These are phyloP conservation scores for Exophiala xenobiotica DNA, from an alignment of 2,329 filamentous ascomycete genomes.

Conservation along the genomic window DNA sequence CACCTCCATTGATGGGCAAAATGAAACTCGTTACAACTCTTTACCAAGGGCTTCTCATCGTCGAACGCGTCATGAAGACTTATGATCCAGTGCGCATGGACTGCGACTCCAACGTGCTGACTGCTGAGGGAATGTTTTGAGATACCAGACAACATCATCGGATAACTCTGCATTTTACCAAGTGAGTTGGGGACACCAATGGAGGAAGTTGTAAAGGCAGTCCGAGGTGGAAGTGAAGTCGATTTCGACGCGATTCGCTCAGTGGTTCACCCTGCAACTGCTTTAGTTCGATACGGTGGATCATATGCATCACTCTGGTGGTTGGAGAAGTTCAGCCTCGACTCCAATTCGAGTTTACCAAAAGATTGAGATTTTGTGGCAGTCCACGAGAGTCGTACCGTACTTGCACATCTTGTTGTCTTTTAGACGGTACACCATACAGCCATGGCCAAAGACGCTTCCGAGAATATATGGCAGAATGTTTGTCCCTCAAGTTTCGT, in stretches of 20 bases:
- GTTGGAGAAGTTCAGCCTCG: conserved; percentile 14
- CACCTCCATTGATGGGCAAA: too few species aligned
- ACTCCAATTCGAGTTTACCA: conserved; percentile 7
- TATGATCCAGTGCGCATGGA: too few species aligned
- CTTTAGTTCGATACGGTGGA: neutral
- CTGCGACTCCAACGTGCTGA: too few species aligned
- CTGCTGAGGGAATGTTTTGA: too few species aligned
- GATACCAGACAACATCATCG: too few species aligned
- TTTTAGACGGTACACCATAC: neutral
- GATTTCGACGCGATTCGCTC: neutral
- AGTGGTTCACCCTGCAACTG: neutral
- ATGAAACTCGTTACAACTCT: too few species aligned
- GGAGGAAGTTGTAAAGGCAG: too few species aligned
- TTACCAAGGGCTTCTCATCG: too few species aligned
- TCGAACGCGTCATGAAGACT: too few species aligned
- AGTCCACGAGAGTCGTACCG: neutral
- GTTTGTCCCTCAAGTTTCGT: conserved; percentile 2
- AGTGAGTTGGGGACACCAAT: too few species aligned
- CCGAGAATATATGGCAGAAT: conserved; percentile 11
- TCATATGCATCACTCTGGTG: neutral
- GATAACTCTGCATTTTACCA: too few species aligned
- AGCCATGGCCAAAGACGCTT: conserved; percentile 7
- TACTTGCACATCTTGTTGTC: neutral
- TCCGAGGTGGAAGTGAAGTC: neutral
- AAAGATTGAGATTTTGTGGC: neutral